phyloP scores from a whole-genome alignment of 2,329 filamentous ascomycete genomes.

The Microascus cirrosus region DNA sequence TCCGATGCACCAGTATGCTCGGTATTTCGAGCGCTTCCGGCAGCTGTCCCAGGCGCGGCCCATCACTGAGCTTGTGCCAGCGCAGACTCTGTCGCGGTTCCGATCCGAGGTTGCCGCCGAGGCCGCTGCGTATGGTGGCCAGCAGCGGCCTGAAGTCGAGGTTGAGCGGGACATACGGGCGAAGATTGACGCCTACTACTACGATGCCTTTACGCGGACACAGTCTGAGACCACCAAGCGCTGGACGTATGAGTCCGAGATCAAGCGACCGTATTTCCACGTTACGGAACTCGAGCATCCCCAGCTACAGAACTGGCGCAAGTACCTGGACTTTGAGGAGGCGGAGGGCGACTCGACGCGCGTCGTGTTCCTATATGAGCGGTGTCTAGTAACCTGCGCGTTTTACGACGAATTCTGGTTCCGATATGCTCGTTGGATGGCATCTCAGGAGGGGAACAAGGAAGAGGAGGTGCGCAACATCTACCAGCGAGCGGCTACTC shows the following conservation, averaged over 20 bases:
- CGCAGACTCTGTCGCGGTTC: constrained; percentile 57
- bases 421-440: constrained; percentile 94
- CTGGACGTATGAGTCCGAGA: constrained; percentile 89
- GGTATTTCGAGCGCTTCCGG: constrained; percentile 88
- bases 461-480: constrained; percentile 87
- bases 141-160: constrained; percentile 59
- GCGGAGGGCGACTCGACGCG: constrained; percentile 65
- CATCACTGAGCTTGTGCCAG: constrained; percentile 58
- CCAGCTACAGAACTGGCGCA: constrained; percentile 84
- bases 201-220: constrained; percentile 69
- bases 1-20: constrained; percentile 89
- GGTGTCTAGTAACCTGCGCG: constrained; percentile 83
- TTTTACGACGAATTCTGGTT: constrained; percentile 98
- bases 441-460: constrained; percentile 58
- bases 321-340: constrained; percentile 95
- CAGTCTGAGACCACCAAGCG: constrained; percentile 84
- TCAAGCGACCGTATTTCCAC: constrained; percentile 95
- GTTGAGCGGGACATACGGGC: constrained; percentile 71
- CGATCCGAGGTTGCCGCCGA: constrained; percentile 63
- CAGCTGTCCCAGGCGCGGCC: constrained; percentile 63
- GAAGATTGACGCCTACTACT: constrained; percentile 70
- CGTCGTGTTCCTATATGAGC: constrained; percentile 79
- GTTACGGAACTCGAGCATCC: constrained; percentile 82
- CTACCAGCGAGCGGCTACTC: constrained; percentile 72
- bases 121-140: constrained; percentile 35